Conservation (phyloP, 768 basidiomycete genomes). For the Hortiboletus flavorubellus region DNA sequence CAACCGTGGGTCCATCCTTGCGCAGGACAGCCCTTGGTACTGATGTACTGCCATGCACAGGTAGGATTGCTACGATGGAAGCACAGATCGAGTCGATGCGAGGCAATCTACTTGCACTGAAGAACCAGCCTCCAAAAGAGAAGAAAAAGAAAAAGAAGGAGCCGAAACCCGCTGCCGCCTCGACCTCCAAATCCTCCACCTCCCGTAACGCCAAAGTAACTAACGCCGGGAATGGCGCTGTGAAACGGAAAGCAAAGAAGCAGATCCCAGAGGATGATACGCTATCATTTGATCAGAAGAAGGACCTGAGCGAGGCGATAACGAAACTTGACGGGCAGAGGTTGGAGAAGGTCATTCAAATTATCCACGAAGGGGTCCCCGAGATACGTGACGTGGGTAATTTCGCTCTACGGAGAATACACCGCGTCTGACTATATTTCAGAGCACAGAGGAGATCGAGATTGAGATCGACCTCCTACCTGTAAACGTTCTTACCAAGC, state of each 20-base stretch:
- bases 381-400: constrained; percentile 86
- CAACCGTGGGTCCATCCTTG: constrained; percentile 46
- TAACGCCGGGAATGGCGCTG: constrained; percentile 36
- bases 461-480: constrained; percentile 95
- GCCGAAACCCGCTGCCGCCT: constrained; percentile 50
- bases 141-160: constrained; percentile 76
- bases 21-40: constrained; percentile 1
- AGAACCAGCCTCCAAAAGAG: constrained; percentile 51
- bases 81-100: constrained; percentile 77
- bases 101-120: constrained; percentile 62
- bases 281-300: constrained; percentile 95
- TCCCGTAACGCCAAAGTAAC: constrained; percentile 46
- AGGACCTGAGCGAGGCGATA: constrained; percentile 95
- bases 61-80: constrained; percentile 74
- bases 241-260: constrained; percentile 66
- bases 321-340: constrained; percentile 76
- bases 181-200: constrained; percentile 56
- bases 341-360: constrained; percentile 87
- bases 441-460: constrained; percentile 98
- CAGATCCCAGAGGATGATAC: constrained; percentile 72
- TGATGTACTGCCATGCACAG: constrained; percentile 36
- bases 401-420: constrained; percentile 6
- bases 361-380: constrained; percentile 92
- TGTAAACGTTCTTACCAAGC: constrained; percentile 78
- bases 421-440: constrained; percentile 20